Evolutionary conservation across 139 green algal genomes (phyloP), one percentile per base, ranked within the genome.

Genomic region (Mesostigma viride): DNA sequence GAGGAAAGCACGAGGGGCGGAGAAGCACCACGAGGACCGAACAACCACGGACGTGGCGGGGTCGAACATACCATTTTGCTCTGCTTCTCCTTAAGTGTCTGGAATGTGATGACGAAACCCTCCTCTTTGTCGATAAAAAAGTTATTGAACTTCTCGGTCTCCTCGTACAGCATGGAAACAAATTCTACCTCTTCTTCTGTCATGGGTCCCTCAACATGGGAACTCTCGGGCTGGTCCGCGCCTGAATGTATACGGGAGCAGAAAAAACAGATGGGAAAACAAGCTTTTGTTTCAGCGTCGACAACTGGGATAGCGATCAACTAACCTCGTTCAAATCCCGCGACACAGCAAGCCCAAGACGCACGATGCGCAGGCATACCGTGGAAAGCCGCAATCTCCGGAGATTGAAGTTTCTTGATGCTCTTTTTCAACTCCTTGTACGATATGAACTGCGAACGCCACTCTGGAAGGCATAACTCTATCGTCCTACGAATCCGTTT

Each of bases 111-210:
- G 51, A 81, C 73, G 26, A 73, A 76, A 4, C 82, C 75, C 73
- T 81, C 75, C 67, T 81, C 75, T 31, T 81, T 82, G n/a, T 80
- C 73, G 1, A 81, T 77, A 59, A 81, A 81, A 44, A 81, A 81
- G 53, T 73, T 61, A 75, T 81, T 81, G 34, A 81, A 81, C 24
- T 81, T 81, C 34, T 66, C 71, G 31, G 82, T 31, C 57, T 81
- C 75, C 20, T 60, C 45, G 56, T 82, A 79, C 3, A 81, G 73
- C 27, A 72, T 28, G 3, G 28, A 31, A n/a, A 81, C 48, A 45
- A 81, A 81, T 5, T 57, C 73, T 14, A 63, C 31, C 40, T 80
- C 73, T 32, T 79, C 69, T 14, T 34, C 30, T 22, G 72, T 81
- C 24, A 78, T 53, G 33, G 14, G 6, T 11, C 5, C 35, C 8